Evolutionary conservation across 2,329 filamentous ascomycete species (phyloP).

Genomic region (Penicillium sp.): DNA sequence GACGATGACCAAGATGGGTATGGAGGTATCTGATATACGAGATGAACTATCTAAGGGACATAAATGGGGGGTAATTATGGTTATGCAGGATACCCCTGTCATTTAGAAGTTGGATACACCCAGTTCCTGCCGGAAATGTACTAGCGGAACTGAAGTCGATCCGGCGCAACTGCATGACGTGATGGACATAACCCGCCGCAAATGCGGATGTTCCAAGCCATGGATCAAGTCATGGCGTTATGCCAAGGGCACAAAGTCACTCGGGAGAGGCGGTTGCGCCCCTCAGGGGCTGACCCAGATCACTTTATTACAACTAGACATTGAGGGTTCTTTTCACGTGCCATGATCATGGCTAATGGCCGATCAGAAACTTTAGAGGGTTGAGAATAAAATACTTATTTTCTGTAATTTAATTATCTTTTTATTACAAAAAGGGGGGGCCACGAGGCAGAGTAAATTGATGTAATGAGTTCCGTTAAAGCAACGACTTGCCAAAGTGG

Average conservation of each 20-base stretch:
- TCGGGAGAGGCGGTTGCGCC: conserved; percentile 8
- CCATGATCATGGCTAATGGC: not conserved
- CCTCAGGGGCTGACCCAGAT: not conserved
- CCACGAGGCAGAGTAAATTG: not conserved
- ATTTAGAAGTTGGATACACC: conserved; percentile 1
- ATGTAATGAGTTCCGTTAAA: not conserved
- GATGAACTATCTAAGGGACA: not conserved
- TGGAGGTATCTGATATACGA: conserved; percentile 9
- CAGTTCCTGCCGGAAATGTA: conserved; percentile 3
- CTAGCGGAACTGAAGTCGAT: conserved; percentile 12
- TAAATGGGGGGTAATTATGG: conserved; percentile 11
- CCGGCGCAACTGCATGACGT: conserved; percentile 17
- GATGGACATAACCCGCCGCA: conserved; percentile 8
- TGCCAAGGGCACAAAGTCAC: not conserved
- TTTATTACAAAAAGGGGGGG: not conserved
- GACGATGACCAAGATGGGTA: conserved; percentile 2
- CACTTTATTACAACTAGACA: not conserved
- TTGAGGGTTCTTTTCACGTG: not conserved
- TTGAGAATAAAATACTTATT: not conserved
- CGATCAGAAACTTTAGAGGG: not conserved
- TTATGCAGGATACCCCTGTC: conserved; percentile 8
- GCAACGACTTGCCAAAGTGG: conserved; percentile 17
- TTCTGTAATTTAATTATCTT: not conserved
- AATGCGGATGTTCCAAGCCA: conserved; percentile 1
- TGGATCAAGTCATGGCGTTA: conserved; percentile 3